These are phyloP conservation scores for Amanita polypyramis DNA, from an alignment of 768 basidiomycete species.

Conservation along the genomic window DNA sequence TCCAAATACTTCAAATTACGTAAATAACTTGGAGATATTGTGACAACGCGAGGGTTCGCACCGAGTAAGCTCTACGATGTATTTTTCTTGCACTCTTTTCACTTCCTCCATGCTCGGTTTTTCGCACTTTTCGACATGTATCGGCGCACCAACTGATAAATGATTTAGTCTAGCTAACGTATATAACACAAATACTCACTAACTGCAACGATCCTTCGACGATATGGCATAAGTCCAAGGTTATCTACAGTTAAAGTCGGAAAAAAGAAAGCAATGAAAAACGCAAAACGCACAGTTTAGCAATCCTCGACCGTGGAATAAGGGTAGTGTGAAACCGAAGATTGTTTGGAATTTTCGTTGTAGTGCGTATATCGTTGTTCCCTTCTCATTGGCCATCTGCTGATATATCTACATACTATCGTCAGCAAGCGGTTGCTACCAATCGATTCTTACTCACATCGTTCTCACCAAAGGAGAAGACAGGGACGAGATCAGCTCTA, in stretches of 20 bases:
- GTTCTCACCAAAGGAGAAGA: conserved; percentile 98
- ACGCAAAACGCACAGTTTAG: conserved; percentile 65
- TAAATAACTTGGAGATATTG: neutral
- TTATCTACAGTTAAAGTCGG: conserved; percentile 49
- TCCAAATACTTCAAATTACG: conserved; percentile 65
- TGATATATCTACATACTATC: conserved; percentile 66
- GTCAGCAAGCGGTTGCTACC: neutral
- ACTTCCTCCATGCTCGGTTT: conserved; percentile 80
- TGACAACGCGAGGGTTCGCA: conserved; percentile 23
- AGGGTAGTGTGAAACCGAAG: conserved; percentile 92
- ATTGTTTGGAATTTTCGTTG: conserved; percentile 88
- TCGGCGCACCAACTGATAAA: conserved; percentile 74
- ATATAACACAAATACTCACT: conserved; percentile 44
- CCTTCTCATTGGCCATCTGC: conserved; percentile 93
- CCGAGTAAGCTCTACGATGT: conserved; percentile 91
- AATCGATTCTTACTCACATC: conserved; percentile 49
- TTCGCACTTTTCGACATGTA: conserved; percentile 64
- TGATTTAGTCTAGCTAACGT: neutral
- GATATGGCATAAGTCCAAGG: conserved; percentile 90
- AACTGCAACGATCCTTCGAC: conserved; percentile 91
- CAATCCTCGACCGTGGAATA: conserved; percentile 95
- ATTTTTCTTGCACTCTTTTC: conserved; percentile 65
- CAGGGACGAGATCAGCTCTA: conserved; percentile 92
- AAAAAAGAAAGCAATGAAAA: neutral
- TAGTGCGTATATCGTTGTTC: conserved; percentile 74